Evolutionary conservation across 2,329 filamentous ascomycete genomes (phyloP), one percentile per base, ranked within the genome.

Genomic region (Coleophoma eucalyptorum): DNA sequence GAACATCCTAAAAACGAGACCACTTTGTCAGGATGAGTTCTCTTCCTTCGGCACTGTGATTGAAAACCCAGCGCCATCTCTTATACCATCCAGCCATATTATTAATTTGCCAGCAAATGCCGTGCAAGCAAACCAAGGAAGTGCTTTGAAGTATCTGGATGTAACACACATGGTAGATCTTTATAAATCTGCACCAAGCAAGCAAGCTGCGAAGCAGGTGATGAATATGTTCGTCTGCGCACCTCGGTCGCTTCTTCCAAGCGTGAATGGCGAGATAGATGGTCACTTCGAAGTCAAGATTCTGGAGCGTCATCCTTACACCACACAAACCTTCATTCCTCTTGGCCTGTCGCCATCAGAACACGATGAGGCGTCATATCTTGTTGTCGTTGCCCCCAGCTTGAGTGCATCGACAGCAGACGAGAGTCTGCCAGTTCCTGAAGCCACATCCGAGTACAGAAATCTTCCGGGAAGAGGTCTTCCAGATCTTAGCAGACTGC

Each of bases 191-290:
- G 79, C 84, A 0, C 81, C 84, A 2, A 87, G 81, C 64, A 70
- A 77, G 43, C 72, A 68, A 57, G 67, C 77, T 1, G 79, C 78
- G 2, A 72, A 75, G 44, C 79, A 88, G 34, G 79, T 87, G 49
- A 85, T 95, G 79, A 96, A 87, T 69, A 86, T 97, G 81, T 97
- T 97, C 68, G 84, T 90, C 50, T 97, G 90, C 67, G 84, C 83
- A 46, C 86, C 88, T 10, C 78, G 88, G 34, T 60, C 72, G 35
- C 70, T 87, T 32, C 67, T 75, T 21, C 60, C 65, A n/a, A 53
- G 52, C 19, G 53, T 56, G 20, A 56, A 52, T n/a, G 11, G 48
- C 18, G 53, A 52, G 19, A 52, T 59, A 32, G 55, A 55, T 38
- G 57, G 61, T 2, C 53, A 79, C 4, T 89, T 96, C 65, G 74